A percentile compares a stretch with the other conserved stretches of the same genome.
These are phyloP conservation scores for Apiospora hydei DNA, from an alignment of 2,329 filamentous ascomycete species.

Conservation along the genomic window DNA sequence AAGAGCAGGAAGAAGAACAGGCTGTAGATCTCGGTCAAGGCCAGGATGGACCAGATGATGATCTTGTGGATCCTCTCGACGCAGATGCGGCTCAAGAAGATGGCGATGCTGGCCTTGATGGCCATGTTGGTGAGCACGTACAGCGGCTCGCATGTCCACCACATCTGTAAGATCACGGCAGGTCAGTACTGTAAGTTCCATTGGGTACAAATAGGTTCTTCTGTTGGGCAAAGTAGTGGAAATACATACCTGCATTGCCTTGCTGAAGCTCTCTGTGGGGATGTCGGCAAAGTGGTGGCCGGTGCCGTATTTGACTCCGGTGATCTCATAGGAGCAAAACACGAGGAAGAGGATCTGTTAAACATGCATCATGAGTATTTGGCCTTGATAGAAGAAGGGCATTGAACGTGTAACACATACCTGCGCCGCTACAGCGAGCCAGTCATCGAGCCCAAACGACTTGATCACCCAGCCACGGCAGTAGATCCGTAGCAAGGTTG, in stretches of 20 bases:
- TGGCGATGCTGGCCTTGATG: conserved; percentile 48
- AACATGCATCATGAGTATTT: background rate
- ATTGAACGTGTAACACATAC: conserved; percentile 31
- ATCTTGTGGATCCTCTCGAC: conserved; percentile 38
- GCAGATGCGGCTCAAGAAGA: conserved; percentile 49
- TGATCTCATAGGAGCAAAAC: conserved; percentile 39
- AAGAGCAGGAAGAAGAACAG: conserved; percentile 49
- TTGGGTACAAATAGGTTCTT: conserved; percentile 17
- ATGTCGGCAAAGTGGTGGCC: conserved; percentile 37
- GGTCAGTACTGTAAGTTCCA: background rate
- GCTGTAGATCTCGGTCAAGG: conserved; percentile 43
- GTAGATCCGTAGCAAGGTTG: conserved; percentile 41
- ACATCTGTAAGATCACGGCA: conserved; percentile 35
- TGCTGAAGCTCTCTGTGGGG: conserved; percentile 30
- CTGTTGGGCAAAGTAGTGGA: background rate
- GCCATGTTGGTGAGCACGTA: conserved; percentile 48
- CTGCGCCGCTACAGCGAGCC: conserved; percentile 42
- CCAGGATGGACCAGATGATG: conserved; percentile 42
- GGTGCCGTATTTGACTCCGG: conserved; percentile 40
- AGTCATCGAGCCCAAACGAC: conserved; percentile 44
- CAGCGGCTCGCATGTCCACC: conserved; percentile 51
- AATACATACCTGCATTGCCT: conserved; percentile 42
- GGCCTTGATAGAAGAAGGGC: background rate
- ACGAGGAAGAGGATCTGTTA: conserved; percentile 35
- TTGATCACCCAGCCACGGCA: conserved; percentile 43